phyloP scores from a whole-genome alignment of 352 stramenopile genomes.

The Phytophthora multivora region DNA sequence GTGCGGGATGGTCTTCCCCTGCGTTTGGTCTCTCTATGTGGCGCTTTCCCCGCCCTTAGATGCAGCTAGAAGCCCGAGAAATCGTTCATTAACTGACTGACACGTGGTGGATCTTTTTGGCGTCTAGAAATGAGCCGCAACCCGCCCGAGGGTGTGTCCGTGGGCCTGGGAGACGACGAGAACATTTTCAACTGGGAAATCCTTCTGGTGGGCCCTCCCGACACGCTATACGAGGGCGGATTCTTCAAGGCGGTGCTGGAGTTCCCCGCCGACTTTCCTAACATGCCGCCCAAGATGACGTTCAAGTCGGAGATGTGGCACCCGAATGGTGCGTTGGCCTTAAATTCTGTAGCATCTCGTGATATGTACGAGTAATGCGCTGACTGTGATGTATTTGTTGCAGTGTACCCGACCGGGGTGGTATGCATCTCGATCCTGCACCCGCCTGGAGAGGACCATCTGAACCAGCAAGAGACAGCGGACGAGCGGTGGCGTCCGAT shows the following conservation, averaged over 20 bases:
- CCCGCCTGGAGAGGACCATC: constrained; percentile 96
- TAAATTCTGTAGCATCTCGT: not conserved
- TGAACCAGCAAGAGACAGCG: constrained; percentile 98
- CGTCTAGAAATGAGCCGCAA: constrained; percentile 97
- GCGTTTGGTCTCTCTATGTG: not conserved
- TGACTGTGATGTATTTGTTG: constrained; percentile 1
- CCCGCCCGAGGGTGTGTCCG: constrained; percentile 97
- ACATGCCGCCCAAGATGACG: constrained; percentile 98
- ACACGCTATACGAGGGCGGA: constrained; percentile 95
- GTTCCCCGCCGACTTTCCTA: constrained; percentile 99
- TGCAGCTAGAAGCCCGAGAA: not conserved
- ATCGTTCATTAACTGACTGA: constrained; percentile 6
- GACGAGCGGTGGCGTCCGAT: constrained; percentile 99
- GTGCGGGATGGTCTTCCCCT: constrained; percentile 36
- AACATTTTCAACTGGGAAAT: constrained; percentile 99
- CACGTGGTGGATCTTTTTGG: constrained; percentile 19
- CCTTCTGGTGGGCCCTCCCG: constrained; percentile 95
- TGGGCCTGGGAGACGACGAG: constrained; percentile 96
- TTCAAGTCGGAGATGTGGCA: constrained; percentile 99
- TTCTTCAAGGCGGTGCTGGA: constrained; percentile 98
- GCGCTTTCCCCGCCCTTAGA: not conserved
- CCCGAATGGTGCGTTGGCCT: constrained; percentile 90
- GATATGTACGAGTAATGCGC: not conserved
- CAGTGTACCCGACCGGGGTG: constrained; percentile 97
- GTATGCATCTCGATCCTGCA: constrained; percentile 99